Evolutionary conservation across 1,284 basidiomycete species (phyloP), one percentile per base, ranked within the genome.

Genomic region (Volvariella surrecta): DNA sequence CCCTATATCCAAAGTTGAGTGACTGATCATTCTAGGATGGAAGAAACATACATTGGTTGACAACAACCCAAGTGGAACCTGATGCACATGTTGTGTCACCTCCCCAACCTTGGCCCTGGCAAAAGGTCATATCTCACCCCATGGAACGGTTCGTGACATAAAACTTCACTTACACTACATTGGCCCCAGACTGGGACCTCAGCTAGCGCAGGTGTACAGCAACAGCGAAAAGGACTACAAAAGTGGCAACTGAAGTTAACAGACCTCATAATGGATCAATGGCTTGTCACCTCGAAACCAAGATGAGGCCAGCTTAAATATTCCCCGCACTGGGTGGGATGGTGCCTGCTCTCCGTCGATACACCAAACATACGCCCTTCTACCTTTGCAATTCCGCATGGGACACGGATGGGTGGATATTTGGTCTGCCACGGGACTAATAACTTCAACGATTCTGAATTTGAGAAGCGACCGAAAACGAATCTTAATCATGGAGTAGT

Each of bases 11-110:
- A 39, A 20, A 43, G 22, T n/a, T 31, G 13, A 19, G n/a, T 21
- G 10, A 13, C 31, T 8, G 19, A 37, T 6, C 35, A n/a, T 34
- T 15, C 32, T 45, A 10, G 18, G 10, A 17, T 22, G 20, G 16
- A 18, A 18, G 22, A 2, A 17, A 49, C 62, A 37, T 48, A 68
- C 64, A 68, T 15, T 56, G 47, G 42, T 64, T 68, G 20, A 56
- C 44, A 11, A 51, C 50, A 13, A 55, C 52, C 45, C 68, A 69
- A n/a, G 50, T 48, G 9, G 57, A 54, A 3, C 63, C 64, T 35
- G 62, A 24, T 40, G 56, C 65, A 47, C 67, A 69, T 15, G 48
- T 51, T 2, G 59, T 67, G n/a, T 55, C 50, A 28, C 67, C 67
- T 41, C 50, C 57, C 45, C 57, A 69, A 13, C 50, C 52, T 39